Conservation (phyloP, 106 monocot genomes). For the Amphibolis antarctica region DNA sequence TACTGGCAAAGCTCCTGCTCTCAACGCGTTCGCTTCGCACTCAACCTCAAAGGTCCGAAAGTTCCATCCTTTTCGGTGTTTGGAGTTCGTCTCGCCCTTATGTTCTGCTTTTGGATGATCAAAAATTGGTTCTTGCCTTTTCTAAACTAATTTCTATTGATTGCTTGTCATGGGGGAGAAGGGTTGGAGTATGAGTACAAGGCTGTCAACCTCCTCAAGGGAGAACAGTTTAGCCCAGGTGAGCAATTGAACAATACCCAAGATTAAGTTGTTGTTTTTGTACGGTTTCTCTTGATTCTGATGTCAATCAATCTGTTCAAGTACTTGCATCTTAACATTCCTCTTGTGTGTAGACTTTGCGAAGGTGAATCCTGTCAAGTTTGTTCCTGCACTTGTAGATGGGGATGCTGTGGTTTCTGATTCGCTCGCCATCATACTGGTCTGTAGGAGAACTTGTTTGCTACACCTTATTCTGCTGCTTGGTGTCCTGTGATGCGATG, state of each 20-base stretch:
- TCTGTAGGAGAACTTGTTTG: neutral
- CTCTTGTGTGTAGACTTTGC: slow-evolving; percentile 11
- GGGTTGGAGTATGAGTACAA: slow-evolving; percentile 78
- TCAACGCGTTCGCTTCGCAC: slow-evolving; percentile 55
- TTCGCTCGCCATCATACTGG: slow-evolving; percentile 28
- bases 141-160: neutral
- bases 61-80: neutral
- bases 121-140: neutral
- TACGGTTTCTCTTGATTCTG: neutral
- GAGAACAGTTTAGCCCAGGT: slow-evolving; percentile 55
- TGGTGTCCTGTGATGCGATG: too few species aligned
- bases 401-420: slow-evolving; percentile 14
- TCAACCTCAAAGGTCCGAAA: slow-evolving; percentile 60
- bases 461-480: neutral
- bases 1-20: slow-evolving; percentile 71
- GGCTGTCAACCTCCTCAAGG: slow-evolving; percentile 63
- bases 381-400: slow-evolving; percentile 25
- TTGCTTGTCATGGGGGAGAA: slow-evolving; percentile 8
- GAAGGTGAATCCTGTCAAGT: slow-evolving; percentile 22
- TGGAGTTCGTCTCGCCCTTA: neutral
- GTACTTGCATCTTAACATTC: neutral
- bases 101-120: neutral
- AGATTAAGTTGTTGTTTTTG: too few species aligned
- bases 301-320: too few species aligned
- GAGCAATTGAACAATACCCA: slow-evolving; percentile 13